Evolutionary conservation across 2,329 filamentous ascomycete species (phyloP).

Genomic region (Sphaceloma murrayae): DNA sequence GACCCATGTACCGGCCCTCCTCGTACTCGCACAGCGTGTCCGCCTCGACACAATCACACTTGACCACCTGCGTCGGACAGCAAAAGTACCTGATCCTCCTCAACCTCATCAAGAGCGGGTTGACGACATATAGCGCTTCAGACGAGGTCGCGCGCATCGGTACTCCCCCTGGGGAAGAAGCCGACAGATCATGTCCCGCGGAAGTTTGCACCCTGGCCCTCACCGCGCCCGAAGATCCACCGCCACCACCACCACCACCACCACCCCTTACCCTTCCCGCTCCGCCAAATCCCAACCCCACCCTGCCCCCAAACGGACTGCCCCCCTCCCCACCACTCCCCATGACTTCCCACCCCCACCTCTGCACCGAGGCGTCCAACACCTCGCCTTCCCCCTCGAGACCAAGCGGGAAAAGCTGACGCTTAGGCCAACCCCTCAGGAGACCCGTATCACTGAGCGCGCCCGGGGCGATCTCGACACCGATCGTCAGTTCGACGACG

Average conservation of each 20-base stretch:
- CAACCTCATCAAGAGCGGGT: not conserved
- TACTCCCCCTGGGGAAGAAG: too few relatives aligned
- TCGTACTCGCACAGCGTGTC: slow-evolving; percentile 7
- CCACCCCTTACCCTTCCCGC: not conserved
- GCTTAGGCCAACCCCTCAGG: slow-evolving; percentile 4
- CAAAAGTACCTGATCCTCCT: slow-evolving; percentile 6
- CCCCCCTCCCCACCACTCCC: not conserved
- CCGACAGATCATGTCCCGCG: too few relatives aligned
- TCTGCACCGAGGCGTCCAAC: not conserved
- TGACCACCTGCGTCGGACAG: not conserved
- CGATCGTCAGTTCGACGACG: slow-evolving; percentile 1
- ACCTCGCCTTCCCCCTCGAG: not conserved
- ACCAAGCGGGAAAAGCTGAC: slow-evolving; percentile 9
- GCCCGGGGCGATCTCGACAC: slow-evolving; percentile 5
- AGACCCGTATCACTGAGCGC: not conserved
- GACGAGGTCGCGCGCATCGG: not conserved
- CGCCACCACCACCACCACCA: not conserved
- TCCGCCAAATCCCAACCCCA: not conserved
- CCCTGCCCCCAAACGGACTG: not conserved
- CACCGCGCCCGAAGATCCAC: too few relatives aligned
- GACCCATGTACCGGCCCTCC: slow-evolving; percentile 1
- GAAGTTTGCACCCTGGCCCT: not conserved
- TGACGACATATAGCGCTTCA: too few relatives aligned
- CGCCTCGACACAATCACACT: slow-evolving; percentile 9
- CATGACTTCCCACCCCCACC: slow-evolving; percentile 7